Percentiles rank a stretch among this genome's conserved stretches.
Conservation (phyloP, 2,329 filamentous ascomycete genomes). For the Apiospora marii region DNA sequence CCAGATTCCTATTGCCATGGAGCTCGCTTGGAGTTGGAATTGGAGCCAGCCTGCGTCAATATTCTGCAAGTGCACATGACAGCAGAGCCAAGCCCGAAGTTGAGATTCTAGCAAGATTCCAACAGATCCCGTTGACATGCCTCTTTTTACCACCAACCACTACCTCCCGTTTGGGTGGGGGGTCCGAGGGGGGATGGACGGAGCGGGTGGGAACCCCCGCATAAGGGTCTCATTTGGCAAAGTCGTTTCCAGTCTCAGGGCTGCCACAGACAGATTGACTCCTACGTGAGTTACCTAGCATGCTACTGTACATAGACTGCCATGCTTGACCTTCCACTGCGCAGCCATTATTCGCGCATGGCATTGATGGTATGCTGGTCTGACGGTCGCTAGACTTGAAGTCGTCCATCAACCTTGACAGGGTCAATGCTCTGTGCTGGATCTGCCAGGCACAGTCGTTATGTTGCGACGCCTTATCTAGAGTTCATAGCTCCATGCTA, state of each 20-base stretch:
- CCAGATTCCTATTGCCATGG: neutral
- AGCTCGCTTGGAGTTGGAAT: neutral
- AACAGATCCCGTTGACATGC: neutral
- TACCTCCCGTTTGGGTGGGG: neutral
- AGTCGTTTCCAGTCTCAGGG: neutral
- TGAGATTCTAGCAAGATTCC: neutral
- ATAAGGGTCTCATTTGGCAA: slow-evolving; percentile 4
- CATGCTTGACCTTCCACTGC: neutral
- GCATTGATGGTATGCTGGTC: neutral
- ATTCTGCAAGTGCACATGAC: neutral
- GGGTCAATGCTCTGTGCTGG: neutral
- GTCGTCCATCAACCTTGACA: neutral
- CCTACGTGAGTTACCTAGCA: neutral
- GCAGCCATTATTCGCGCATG: neutral
- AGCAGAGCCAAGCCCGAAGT: neutral
- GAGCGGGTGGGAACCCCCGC: slow-evolving; percentile 13
- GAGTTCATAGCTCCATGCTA: neutral
- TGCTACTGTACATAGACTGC: neutral
- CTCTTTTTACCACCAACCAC: neutral
- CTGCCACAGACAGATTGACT: slow-evolving; percentile 10
- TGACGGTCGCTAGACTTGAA: neutral
- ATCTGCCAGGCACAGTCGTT: neutral
- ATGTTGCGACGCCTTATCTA: neutral
- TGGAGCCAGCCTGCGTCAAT: no score
- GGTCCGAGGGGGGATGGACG: neutral